Conservation (phyloP, 169 alveolate species). For the Babesia gibsoni region DNA sequence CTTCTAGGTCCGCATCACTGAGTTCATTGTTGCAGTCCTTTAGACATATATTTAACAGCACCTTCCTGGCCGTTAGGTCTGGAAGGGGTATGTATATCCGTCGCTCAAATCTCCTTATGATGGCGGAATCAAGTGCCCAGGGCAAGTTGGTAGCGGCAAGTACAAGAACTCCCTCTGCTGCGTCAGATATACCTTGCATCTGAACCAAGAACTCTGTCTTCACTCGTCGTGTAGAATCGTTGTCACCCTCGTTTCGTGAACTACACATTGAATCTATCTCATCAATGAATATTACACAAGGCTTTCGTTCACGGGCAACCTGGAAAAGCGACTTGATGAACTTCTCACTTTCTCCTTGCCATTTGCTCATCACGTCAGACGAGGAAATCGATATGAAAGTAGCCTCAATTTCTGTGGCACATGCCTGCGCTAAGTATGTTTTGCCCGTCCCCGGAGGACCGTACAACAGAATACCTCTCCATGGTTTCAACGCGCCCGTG, state of each 20-base stretch:
- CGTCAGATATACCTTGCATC: slow-evolving; percentile 90
- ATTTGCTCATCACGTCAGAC: slow-evolving; percentile 96
- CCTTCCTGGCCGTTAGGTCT: slow-evolving; percentile 88
- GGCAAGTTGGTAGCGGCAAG: slow-evolving; percentile 87
- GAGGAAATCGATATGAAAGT: slow-evolving; percentile 93
- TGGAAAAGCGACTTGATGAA: slow-evolving; percentile 90
- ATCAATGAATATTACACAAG: slow-evolving; percentile 97
- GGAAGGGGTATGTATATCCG: slow-evolving; percentile 98
- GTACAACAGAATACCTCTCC: slow-evolving; percentile 73
- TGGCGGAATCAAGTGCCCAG: slow-evolving; percentile 98
- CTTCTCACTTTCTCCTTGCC: slow-evolving; percentile 99
- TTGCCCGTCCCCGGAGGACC: slow-evolving; percentile 99
- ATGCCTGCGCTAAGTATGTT: slow-evolving; percentile 98
- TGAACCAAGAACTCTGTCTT: slow-evolving; percentile 99
- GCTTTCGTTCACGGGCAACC: slow-evolving; percentile 93
- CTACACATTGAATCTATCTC: slow-evolving; percentile 98
- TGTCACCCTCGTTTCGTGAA: slow-evolving; percentile 91
- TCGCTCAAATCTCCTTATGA: slow-evolving; percentile 93
- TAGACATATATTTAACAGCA: slow-evolving; percentile 75
- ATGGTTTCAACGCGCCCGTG: slow-evolving; percentile 87
- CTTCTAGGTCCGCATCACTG: slow-evolving; percentile 76
- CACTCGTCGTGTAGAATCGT: slow-evolving; percentile 96
- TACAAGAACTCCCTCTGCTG: slow-evolving; percentile 61
- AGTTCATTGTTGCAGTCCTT: slow-evolving; percentile 65
- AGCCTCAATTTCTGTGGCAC: slow-evolving; percentile 97